Evolutionary conservation across 345 rosid species (phyloP).

Genomic region (Gossypioides kirkii): DNA sequence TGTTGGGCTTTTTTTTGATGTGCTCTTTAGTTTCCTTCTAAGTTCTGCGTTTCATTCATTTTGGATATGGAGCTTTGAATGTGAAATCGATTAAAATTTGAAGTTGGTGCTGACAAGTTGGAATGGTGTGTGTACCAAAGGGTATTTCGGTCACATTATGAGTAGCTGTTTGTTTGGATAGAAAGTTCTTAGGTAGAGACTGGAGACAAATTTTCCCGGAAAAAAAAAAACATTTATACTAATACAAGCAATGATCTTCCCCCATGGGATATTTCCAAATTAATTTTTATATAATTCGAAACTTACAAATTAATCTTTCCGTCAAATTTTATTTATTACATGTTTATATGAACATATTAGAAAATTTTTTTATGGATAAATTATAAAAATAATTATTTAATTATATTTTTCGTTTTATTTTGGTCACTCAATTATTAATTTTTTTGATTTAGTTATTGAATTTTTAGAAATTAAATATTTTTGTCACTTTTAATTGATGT

Average conservation of each 20-base stretch:
- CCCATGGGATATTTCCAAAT: not conserved
- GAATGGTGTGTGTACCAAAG: not conserved
- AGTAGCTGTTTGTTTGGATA: not conserved
- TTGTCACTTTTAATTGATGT: too few species aligned
- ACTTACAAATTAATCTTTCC: too few species aligned
- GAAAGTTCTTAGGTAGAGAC: not conserved
- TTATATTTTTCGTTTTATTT: too few species aligned
- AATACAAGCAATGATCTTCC: not conserved
- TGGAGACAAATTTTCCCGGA: not conserved
- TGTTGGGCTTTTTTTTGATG: slow-evolving; percentile 11
- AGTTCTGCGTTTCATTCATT: not conserved
- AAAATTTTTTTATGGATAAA: too few species aligned
- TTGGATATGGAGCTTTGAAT: not conserved
- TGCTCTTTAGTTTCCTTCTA: slow-evolving; percentile 1
- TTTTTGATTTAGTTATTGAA: too few species aligned
- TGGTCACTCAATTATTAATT: too few species aligned
- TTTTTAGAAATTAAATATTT: too few species aligned
- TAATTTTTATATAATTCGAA: too few species aligned
- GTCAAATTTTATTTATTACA: too few species aligned
- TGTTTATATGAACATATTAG: too few species aligned
- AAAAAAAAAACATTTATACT: not conserved
- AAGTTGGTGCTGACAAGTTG: not conserved
- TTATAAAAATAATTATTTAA: too few species aligned
- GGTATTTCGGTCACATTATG: not conserved
- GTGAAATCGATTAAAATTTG: not conserved